Evolutionary conservation across 2,329 filamentous ascomycete genomes (phyloP).

Genomic region (Tolypocladium album): DNA sequence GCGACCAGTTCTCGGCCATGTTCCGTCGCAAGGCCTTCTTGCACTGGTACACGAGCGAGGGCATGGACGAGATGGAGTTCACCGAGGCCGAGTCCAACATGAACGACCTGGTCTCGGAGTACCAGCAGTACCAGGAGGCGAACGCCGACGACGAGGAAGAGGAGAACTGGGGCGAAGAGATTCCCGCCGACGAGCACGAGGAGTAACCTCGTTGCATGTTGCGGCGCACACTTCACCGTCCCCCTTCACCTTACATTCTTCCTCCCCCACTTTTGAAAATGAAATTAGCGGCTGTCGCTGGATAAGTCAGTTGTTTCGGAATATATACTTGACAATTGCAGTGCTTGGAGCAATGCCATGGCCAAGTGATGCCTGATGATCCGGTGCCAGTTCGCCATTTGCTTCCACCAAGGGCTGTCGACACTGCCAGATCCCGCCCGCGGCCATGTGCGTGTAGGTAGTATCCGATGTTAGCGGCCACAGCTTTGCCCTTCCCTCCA

Average conservation of each 20-base stretch:
- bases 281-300: background rate
- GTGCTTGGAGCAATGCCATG: no score
- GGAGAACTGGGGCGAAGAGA: constrained; percentile 77
- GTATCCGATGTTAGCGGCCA: no score
- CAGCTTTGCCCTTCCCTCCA: no score
- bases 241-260: background rate
- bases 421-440: no score
- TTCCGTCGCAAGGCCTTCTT: constrained; percentile 99
- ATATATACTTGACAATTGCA: background rate
- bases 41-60: constrained; percentile 99
- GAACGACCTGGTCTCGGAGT: constrained; percentile 99
- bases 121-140: constrained; percentile 99
- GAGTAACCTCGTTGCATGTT: constrained; percentile 17
- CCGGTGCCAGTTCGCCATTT: no score
- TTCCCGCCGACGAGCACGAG: constrained; percentile 58
- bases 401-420: no score
- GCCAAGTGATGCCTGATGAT: background rate
- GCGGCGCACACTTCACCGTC: background rate
- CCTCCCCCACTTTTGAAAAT: background rate
- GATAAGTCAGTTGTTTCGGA: background rate
- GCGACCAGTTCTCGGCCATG: constrained; percentile 99
- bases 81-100: constrained; percentile 99
- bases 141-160: constrained; percentile 83
- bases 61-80: constrained; percentile 99
- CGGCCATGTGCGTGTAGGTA: no score